Conservation (phyloP, 2,329 filamentous ascomycete genomes). For the Parasarocladium wereldwijsianum region DNA sequence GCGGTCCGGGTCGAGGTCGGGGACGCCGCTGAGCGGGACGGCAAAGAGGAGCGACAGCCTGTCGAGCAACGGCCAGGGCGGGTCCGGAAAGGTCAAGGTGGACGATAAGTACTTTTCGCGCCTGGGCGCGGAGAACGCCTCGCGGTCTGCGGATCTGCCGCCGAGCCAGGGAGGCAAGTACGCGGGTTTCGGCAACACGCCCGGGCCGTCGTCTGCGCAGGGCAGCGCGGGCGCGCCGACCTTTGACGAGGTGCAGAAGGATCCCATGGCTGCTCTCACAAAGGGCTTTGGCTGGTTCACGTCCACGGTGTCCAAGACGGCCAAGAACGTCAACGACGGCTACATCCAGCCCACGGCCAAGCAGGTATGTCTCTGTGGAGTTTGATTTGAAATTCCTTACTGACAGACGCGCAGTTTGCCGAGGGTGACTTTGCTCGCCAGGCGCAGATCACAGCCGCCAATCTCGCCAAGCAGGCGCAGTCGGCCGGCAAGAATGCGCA, state of each 20-base stretch:
- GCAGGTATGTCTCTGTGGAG: slow-evolving; percentile 40
- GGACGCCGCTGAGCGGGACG: slow-evolving; percentile 25
- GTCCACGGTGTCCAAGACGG: slow-evolving; percentile 74
- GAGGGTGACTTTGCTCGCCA: slow-evolving; percentile 65
- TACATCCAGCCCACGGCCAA: slow-evolving; percentile 89
- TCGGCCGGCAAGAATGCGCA: slow-evolving; percentile 60
- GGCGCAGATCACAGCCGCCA: slow-evolving; percentile 46
- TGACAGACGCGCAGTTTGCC: slow-evolving; percentile 43
- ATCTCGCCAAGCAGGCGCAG: slow-evolving; percentile 51
- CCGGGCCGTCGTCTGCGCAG: slow-evolving; percentile 33
- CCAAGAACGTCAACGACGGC: slow-evolving; percentile 78
- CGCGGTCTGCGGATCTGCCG: slow-evolving; percentile 56
- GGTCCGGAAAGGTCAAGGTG: slow-evolving; percentile 37
- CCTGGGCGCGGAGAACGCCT: slow-evolving; percentile 71
- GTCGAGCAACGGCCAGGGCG: slow-evolving; percentile 11
- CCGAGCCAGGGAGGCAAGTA: slow-evolving; percentile 91
- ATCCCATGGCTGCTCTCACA: slow-evolving; percentile 74
- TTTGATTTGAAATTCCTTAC: slow-evolving; percentile 5
- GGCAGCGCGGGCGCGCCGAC: slow-evolving; percentile 39
- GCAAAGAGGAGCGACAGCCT: slow-evolving; percentile 24
- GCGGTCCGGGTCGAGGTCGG: slow-evolving; percentile 21
- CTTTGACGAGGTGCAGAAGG: slow-evolving; percentile 80
- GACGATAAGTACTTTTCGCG: slow-evolving; percentile 85
- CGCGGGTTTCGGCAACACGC: slow-evolving; percentile 72
- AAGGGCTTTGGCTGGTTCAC: slow-evolving; percentile 95